These are phyloP conservation scores for Berkeleyomyces rouxiae DNA, from an alignment of 2,329 filamentous ascomycete genomes.

Conservation along the genomic window DNA sequence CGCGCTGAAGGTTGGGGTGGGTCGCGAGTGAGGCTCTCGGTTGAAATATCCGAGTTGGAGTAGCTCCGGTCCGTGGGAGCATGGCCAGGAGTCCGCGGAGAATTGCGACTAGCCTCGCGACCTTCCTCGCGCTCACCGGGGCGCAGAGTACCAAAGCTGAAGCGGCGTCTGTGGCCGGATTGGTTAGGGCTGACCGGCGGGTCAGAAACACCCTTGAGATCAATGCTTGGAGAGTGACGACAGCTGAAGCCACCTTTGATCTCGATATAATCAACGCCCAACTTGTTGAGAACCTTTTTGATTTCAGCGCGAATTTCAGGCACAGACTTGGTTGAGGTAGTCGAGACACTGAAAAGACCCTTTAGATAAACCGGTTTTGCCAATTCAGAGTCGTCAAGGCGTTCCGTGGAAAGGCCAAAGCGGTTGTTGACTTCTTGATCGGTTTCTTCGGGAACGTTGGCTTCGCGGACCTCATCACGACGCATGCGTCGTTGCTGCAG, in stretches of 20 bases:
- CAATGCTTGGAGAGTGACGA: slow-evolving; percentile 75
- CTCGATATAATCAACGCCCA: slow-evolving; percentile 81
- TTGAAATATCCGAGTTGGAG: slow-evolving; percentile 73
- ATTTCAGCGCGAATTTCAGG: slow-evolving; percentile 75
- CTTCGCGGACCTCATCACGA: slow-evolving; percentile 49
- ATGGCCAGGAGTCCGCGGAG: slow-evolving; percentile 25
- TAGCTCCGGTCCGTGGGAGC: slow-evolving; percentile 50
- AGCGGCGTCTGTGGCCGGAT: slow-evolving; percentile 53
- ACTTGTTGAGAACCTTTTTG: slow-evolving; percentile 70
- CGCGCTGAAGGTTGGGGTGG: slow-evolving; percentile 32
- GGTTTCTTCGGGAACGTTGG: slow-evolving; percentile 80
- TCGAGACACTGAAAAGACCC: slow-evolving; percentile 91
- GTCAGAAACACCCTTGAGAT: slow-evolving; percentile 58
- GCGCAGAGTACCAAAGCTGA: slow-evolving; percentile 61
- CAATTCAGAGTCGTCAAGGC: slow-evolving; percentile 53
- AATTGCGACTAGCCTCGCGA: slow-evolving; percentile 35
- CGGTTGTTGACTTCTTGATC: slow-evolving; percentile 52
- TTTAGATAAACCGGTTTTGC: slow-evolving; percentile 93
- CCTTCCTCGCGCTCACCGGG: slow-evolving; percentile 54
- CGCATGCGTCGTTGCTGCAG: slow-evolving; percentile 71
- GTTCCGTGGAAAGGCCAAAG: slow-evolving; percentile 39
- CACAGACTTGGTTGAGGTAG: slow-evolving; percentile 82
- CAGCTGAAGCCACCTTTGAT: slow-evolving; percentile 91
- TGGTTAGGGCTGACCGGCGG: slow-evolving; percentile 35
- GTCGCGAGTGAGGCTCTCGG: slow-evolving; percentile 50